phyloP scores from a whole-genome alignment of 2,329 filamentous ascomycete genomes.

The Fusarium mangiferae region DNA sequence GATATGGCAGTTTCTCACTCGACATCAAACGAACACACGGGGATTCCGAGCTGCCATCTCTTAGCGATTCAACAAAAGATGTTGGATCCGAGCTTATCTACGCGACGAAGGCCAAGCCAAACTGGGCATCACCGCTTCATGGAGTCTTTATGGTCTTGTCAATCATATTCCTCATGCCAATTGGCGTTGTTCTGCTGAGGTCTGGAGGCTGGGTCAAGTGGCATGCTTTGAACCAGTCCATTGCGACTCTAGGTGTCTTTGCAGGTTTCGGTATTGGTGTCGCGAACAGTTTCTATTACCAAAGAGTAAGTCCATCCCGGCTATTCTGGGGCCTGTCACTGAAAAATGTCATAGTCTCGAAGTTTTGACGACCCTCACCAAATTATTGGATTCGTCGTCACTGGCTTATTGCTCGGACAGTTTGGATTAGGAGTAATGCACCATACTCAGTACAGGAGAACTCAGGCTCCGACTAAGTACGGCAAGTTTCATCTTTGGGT shows the following conservation, averaged over 20 bases:
- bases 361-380: slow-evolving; percentile 66
- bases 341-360: slow-evolving; percentile 55
- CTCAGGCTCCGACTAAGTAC: slow-evolving; percentile 59
- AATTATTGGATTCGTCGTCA: slow-evolving; percentile 66
- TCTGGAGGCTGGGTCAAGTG: slow-evolving; percentile 62
- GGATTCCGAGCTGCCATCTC: slow-evolving; percentile 52
- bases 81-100: slow-evolving; percentile 51
- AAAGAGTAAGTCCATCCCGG: slow-evolving; percentile 57
- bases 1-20: slow-evolving; percentile 65
- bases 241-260: slow-evolving; percentile 60
- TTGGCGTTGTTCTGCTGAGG: slow-evolving; percentile 64
- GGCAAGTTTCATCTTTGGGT: slow-evolving; percentile 67
- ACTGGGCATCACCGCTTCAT: slow-evolving; percentile 57
- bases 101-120: slow-evolving; percentile 46
- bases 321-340: background rate
- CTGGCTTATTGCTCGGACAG: slow-evolving; percentile 62
- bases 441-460: slow-evolving; percentile 63
- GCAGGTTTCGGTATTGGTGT: slow-evolving; percentile 64
- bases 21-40: slow-evolving; percentile 65
- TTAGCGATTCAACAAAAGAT: slow-evolving; percentile 48
- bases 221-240: slow-evolving; percentile 64
- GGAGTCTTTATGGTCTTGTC: slow-evolving; percentile 65
- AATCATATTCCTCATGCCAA: slow-evolving; percentile 65
- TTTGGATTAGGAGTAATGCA: slow-evolving; percentile 66
- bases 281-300: slow-evolving; percentile 62